Evolutionary conservation across 2,329 filamentous ascomycete genomes (phyloP).

Genomic region (Penicillium nordicum): DNA sequence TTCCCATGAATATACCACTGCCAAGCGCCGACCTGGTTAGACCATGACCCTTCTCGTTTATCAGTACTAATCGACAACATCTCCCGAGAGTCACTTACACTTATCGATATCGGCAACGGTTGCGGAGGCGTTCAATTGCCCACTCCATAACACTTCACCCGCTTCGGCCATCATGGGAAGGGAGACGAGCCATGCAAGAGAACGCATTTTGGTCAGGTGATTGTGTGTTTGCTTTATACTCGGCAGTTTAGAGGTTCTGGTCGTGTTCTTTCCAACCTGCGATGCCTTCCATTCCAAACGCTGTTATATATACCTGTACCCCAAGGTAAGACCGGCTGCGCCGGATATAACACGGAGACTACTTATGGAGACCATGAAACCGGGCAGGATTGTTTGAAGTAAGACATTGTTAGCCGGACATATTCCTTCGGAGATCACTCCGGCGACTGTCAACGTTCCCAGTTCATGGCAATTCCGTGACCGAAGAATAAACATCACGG

Average conservation of each 20-base stretch:
- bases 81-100: slow-evolving; percentile 11
- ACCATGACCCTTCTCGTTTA: slow-evolving; percentile 55
- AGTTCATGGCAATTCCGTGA: neutral
- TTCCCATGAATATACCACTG: slow-evolving; percentile 74
- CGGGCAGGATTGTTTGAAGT: neutral
- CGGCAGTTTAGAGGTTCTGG: neutral
- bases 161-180: slow-evolving; percentile 12
- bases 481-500: neutral
- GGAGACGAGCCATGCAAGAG: neutral
- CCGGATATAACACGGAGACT: neutral
- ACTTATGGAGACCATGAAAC: neutral
- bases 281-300: neutral
- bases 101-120: slow-evolving; percentile 25
- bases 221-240: neutral
- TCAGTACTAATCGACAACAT: neutral
- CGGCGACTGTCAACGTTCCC: neutral
- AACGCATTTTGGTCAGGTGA: neutral
- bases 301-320: neutral
- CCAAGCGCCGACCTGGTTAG: slow-evolving; percentile 66
- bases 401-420: neutral
- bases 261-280: no score
- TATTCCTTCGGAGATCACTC: neutral
- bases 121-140: slow-evolving; percentile 25
- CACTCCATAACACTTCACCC: slow-evolving; percentile 28
- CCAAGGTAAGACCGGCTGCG: neutral